Percentiles rank a stretch among this genome's conserved stretches.
Evolutionary conservation across 1,139 yeast genomes (phyloP).

Genomic region (Candida albicans): DNA sequence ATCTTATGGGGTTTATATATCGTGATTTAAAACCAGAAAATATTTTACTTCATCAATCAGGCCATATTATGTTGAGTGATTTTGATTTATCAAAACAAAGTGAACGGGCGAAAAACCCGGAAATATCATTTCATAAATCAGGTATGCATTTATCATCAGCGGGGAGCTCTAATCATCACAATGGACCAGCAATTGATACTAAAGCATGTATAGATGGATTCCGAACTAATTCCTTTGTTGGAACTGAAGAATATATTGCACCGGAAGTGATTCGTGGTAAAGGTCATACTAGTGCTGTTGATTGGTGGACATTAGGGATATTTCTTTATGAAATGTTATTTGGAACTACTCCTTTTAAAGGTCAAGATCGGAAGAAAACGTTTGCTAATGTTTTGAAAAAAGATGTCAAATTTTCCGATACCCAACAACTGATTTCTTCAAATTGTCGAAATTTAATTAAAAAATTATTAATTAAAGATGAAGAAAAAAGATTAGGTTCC

Average conservation of each 20-base stretch:
- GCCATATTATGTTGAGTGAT: constrained; percentile 96
- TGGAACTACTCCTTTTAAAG: constrained; percentile 96
- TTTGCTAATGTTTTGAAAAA: constrained; percentile 83
- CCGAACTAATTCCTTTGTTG: constrained; percentile 95
- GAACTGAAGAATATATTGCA: constrained; percentile 97
- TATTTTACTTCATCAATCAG: constrained; percentile 88
- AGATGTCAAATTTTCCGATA: constrained; percentile 73
- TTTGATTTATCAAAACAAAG: constrained; percentile 94
- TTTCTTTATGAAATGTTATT: constrained; percentile 89
- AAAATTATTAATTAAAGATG: constrained; percentile 84
- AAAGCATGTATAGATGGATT: constrained; percentile 94
- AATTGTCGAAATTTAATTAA: constrained; percentile 76
- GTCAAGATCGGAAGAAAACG: constrained; percentile 81
- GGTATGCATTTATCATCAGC: constrained; percentile 21
- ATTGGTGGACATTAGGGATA: constrained; percentile 99
- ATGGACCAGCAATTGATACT: constrained; percentile 65
- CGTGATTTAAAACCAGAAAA: constrained; percentile 96
- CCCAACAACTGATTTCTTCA: constrained; percentile 57
- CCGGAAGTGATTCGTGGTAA: constrained; percentile 97
- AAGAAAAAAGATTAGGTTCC: constrained; percentile 82
- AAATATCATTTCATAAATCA: constrained; percentile 31
- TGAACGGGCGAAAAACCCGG: constrained; percentile 62
- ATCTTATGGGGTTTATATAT: constrained; percentile 93
- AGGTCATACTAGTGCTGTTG: constrained; percentile 97
- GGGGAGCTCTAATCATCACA: constrained; percentile 19